Evolutionary conservation across 2,329 filamentous ascomycete genomes (phyloP).

Genomic region (Pyrenochaeta sp.): DNA sequence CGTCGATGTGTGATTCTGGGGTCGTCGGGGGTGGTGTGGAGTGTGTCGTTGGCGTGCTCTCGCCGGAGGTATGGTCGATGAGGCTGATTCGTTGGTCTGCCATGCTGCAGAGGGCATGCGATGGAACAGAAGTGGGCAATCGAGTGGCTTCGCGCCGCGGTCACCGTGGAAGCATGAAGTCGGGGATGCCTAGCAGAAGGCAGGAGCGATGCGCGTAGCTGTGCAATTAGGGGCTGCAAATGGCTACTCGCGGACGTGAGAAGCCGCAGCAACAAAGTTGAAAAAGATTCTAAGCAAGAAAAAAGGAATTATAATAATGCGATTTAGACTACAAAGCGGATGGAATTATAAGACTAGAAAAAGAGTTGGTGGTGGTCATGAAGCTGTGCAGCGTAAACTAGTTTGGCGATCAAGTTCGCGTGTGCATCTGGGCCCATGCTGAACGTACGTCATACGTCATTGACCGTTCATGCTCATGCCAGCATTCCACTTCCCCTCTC

Average conservation of each 20-base stretch:
- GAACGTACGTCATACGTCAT: too few species aligned
- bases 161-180: conserved; percentile 41
- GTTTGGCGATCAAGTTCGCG: conserved; percentile 30
- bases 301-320: conserved; percentile 6
- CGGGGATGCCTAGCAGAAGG: conserved; percentile 22
- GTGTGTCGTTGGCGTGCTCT: conserved; percentile 35
- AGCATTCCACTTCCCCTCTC: conserved; percentile 28
- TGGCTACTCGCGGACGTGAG: conserved; percentile 6
- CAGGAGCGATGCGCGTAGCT: conserved; percentile 23
- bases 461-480: too few species aligned
- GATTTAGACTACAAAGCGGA: not conserved
- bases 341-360: too few species aligned
- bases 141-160: conserved; percentile 27
- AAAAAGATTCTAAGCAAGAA: too few species aligned
- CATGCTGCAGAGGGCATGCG: conserved; percentile 22
- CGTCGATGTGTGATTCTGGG: conserved; percentile 65
- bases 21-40: conserved; percentile 24
- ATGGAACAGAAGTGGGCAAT: conserved; percentile 6
- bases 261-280: conserved; percentile 6
- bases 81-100: conserved; percentile 72
- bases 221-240: conserved; percentile 28
- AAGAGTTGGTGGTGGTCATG: too few species aligned
- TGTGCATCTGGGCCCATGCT: too few species aligned
- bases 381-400: conserved; percentile 6
- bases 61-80: conserved; percentile 62